Conservation (phyloP, 371 early-diverging fungal genomes). For the Rhizopus sp. region DNA sequence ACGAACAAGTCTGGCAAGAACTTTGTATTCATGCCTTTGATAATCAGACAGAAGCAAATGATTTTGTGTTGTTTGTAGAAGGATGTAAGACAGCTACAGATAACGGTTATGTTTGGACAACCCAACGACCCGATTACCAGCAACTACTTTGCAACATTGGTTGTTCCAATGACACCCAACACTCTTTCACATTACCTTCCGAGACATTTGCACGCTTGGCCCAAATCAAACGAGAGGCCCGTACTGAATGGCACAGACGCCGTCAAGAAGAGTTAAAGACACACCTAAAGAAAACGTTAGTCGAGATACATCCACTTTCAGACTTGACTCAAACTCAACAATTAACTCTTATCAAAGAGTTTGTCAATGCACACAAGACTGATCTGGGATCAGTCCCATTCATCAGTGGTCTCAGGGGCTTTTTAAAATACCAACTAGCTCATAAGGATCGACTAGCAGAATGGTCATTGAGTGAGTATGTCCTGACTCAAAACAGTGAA, state of each 20-base stretch:
- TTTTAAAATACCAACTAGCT: slow-evolving; percentile 24
- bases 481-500: slow-evolving; percentile 31
- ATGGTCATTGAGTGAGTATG: slow-evolving; percentile 29
- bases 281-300: slow-evolving; percentile 16
- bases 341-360: slow-evolving; percentile 18
- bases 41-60: slow-evolving; percentile 20
- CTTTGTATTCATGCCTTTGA: slow-evolving; percentile 29
- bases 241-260: slow-evolving; percentile 29
- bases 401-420: slow-evolving; percentile 22
- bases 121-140: slow-evolving; percentile 2
- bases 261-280: slow-evolving; percentile 18
- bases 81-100: slow-evolving; percentile 4
- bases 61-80: slow-evolving; percentile 33
- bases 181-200: slow-evolving; percentile 6
- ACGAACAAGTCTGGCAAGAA: slow-evolving; percentile 20
- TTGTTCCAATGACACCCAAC: background rate
- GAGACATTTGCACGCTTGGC: slow-evolving; percentile 7
- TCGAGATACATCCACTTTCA: background rate
- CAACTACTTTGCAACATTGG: slow-evolving; percentile 1
- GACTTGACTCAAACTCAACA: slow-evolving; percentile 17
- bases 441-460: slow-evolving; percentile 18
- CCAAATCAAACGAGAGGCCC: slow-evolving; percentile 16
- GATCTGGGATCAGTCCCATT: slow-evolving; percentile 31
- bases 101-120: slow-evolving; percentile 7
- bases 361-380: slow-evolving; percentile 7